Evolutionary conservation across 768 basidiomycete genomes (phyloP), one percentile per base, ranked within the genome.

Genomic region (Rubroboletus satanas): DNA sequence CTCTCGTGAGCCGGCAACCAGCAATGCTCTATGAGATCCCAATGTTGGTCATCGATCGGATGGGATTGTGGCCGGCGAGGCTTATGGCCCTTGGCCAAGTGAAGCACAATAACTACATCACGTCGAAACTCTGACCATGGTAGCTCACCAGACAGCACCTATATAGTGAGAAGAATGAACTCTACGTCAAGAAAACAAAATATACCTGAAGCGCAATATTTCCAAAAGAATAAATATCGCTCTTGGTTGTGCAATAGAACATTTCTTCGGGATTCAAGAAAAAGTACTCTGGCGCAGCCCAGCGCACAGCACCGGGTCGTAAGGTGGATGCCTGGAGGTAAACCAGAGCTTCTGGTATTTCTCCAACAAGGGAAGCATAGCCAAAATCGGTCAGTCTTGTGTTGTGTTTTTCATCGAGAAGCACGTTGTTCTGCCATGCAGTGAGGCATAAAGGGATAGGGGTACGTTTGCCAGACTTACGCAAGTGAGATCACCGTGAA

Each of bases 171-270:
- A 5, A 51, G 39, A 54, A 39, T 7, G 32, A 14, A 31, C 7
- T 18, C 1, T 3, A 28, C 35, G 37, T 12, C 6, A 31, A 32
- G 9, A 21, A 7, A 8, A 36, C 7, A 31, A 17, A 33, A 18
- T 1, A 32, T 50, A 60, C 59, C 45, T 55, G 57, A 23, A 55
- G 46, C 0, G 52, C 29, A 11, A 60, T 6, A 8, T 41, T 55
- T 26, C 50, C 53, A 29, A 51, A 60, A n/a, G 50, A 60, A 31
- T 49, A 60, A 3, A 60, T 46, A 31, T 59, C 59, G 8, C 45
- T 51, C 23, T 51, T 51, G 12, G 32, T 51, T 8, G 58, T 59
- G 28, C 32, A 36, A 15, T 42, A 21, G 14, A 38, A 15, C 21
- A 11, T 28, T 23, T 44, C 54, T 33, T 60, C 57, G 2, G 53